phyloP scores from a whole-genome alignment of 768 basidiomycete species.

The Rhodotorula paludigena region DNA sequence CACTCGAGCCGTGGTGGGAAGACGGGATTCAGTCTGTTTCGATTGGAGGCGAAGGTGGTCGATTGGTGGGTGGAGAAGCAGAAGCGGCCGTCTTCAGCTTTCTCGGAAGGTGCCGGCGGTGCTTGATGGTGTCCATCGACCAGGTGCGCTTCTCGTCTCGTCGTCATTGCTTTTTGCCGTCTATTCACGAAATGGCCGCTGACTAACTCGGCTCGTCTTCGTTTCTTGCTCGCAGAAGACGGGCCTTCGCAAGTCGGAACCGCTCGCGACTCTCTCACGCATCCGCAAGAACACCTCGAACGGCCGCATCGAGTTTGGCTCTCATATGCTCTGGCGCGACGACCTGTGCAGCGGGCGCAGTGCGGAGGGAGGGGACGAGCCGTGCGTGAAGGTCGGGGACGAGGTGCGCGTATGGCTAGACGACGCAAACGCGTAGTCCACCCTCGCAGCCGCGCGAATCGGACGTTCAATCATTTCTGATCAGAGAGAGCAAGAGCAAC shows the following conservation, averaged over 20 bases:
- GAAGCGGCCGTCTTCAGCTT: conserved; percentile 9
- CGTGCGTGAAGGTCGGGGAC: background rate
- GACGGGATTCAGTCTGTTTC: conserved; percentile 24
- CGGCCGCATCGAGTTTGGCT: conserved; percentile 40
- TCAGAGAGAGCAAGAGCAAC: too few species aligned
- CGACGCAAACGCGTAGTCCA: too few species aligned
- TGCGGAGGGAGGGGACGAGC: background rate
- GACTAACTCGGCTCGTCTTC: too few species aligned
- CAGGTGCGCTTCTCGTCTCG: conserved; percentile 5
- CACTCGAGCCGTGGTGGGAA: conserved; percentile 32
- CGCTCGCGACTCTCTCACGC: conserved; percentile 33
- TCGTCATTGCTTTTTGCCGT: too few species aligned
- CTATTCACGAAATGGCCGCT: too few species aligned
- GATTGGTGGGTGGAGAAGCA: too few species aligned
- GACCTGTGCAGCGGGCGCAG: background rate
- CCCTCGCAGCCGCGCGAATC: too few species aligned
- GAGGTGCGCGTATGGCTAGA: background rate
- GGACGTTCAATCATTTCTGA: background rate
- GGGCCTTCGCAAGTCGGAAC: conserved; percentile 27
- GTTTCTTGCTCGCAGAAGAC: conserved; percentile 20
- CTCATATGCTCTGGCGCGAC: conserved; percentile 26
- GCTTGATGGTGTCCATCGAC: conserved; percentile 41
- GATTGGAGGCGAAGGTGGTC: conserved; percentile 9
- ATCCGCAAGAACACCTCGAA: conserved; percentile 20
- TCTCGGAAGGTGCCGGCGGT: conserved; percentile 38